Conservation (phyloP, 306 rosid genomes). For the Hylodesmum podocarpum region DNA sequence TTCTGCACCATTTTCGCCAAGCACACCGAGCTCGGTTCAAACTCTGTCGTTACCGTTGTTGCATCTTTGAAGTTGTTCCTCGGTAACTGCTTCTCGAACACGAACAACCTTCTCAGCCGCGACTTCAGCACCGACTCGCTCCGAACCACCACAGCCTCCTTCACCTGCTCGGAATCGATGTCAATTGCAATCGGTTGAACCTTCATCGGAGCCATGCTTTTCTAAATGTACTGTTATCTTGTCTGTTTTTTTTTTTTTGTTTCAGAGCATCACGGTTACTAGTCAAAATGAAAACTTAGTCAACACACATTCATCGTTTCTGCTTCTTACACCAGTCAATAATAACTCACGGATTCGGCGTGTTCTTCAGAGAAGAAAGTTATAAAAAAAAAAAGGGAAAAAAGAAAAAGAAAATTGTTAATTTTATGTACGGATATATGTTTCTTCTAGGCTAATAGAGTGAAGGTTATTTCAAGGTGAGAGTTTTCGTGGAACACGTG, state of each 20-base stretch:
- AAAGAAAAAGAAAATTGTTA: background rate
- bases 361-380: background rate
- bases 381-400: background rate
- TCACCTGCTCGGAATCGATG: constrained; percentile 50
- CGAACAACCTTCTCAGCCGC: constrained; percentile 62
- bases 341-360: constrained; percentile 26
- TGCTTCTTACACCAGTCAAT: constrained; percentile 23
- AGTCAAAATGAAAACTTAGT: constrained; percentile 8
- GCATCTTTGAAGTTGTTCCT: constrained; percentile 40
- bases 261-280: constrained; percentile 18
- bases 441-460: constrained; percentile 36
- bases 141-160: constrained; percentile 47
- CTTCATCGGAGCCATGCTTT: constrained; percentile 80
- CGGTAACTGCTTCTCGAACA: constrained; percentile 78
- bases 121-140: constrained; percentile 75
- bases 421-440: background rate
- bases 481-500: constrained; percentile 75
- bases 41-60: constrained; percentile 42
- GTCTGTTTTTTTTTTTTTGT: background rate
- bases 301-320: constrained; percentile 24
- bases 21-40: constrained; percentile 86
- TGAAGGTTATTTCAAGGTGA: constrained; percentile 29
- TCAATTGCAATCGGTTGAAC: constrained; percentile 90
- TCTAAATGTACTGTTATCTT: background rate
- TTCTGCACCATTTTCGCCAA: constrained; percentile 89